Evolutionary conservation across 768 basidiomycete species (phyloP), one percentile per base, ranked within the genome.

Genomic region (Lactarius hengduanensis): DNA sequence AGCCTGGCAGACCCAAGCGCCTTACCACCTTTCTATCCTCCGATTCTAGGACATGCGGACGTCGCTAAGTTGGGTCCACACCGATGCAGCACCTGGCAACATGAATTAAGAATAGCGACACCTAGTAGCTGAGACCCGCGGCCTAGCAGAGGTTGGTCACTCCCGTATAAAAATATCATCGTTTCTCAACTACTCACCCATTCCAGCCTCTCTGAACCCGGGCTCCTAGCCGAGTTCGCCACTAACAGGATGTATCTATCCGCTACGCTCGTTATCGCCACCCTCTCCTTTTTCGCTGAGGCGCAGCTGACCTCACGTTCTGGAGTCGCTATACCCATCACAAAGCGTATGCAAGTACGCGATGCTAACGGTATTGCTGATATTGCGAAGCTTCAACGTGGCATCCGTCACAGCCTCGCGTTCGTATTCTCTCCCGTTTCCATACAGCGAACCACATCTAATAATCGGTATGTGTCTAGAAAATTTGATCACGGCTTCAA

Each of bases 321-420:
- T 32, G 36, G 61, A 2, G 20, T 66, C 1, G 10, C 62, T 1
- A 62, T 66, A n/a, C 56, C 61, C 28, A 57, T 66, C 38, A 7
- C 56, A 26, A 66, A 63, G 45, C 61, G 45, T 10, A 20, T 40
- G 11, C 7, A 20, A n/a, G 16, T 47, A 28, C 40, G 32, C 4
- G 10, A 3, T 26, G 20, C 5, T 15, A 2, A 22, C 41, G 15
- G 26, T 10, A 0, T 32, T 26, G 41, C n/a, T 2, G 11, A 54
- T 45, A 10, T 9, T 22, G 8, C 41, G 2, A 28, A 3, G 8
- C 50, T 43, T 20, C 4, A 10, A 2, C 13, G 7, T 8, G 0
- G 3, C 13, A 9, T 20, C 54, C 13, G 8, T 2, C 36, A n/a
- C 13, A 20, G 38, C 3, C 6, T 64, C 16, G 36, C 45, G 66